phyloP scores from a whole-genome alignment of 192 early-diverging fungal species.

The Gonapodya sp. region DNA sequence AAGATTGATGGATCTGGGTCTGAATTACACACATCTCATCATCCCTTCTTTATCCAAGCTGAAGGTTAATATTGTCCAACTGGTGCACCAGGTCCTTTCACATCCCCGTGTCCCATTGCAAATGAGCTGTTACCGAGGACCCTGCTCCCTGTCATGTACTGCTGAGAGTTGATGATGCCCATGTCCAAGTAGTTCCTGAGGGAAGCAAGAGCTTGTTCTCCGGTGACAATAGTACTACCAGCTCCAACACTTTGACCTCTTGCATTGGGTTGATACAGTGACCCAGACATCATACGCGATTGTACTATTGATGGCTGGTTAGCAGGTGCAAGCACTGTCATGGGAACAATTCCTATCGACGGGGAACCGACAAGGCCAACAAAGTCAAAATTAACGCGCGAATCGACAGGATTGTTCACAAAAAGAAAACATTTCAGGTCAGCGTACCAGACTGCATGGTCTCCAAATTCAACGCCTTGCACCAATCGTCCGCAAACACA shows the following conservation, averaged over 20 bases:
- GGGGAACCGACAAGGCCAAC: too few species aligned
- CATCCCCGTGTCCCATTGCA: neutral
- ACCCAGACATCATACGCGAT: neutral
- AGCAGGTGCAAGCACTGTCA: neutral
- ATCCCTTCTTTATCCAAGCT: too few species aligned
- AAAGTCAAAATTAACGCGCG: too few species aligned
- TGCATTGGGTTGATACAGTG: neutral
- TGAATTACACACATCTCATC: too few species aligned
- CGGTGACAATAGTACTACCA: neutral
- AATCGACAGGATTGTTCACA: too few species aligned
- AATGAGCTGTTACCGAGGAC: neutral
- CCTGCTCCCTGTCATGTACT: neutral
- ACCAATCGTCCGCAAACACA: neutral
- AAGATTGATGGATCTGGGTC: too few species aligned
- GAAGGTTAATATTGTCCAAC: too few species aligned
- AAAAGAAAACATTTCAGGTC: neutral
- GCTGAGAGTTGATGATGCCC: neutral
- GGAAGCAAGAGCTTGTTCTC: neutral
- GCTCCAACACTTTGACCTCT: neutral
- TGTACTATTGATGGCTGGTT: neutral
- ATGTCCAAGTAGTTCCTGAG: neutral
- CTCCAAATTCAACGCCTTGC: neutral
- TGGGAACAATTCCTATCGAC: neutral
- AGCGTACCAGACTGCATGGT: neutral
- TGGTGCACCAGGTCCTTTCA: neutral